Base-by-base conservation (phyloP, 1,284 basidiomycete genomes). In the Mycosarcoma mackinlayi region DNA sequence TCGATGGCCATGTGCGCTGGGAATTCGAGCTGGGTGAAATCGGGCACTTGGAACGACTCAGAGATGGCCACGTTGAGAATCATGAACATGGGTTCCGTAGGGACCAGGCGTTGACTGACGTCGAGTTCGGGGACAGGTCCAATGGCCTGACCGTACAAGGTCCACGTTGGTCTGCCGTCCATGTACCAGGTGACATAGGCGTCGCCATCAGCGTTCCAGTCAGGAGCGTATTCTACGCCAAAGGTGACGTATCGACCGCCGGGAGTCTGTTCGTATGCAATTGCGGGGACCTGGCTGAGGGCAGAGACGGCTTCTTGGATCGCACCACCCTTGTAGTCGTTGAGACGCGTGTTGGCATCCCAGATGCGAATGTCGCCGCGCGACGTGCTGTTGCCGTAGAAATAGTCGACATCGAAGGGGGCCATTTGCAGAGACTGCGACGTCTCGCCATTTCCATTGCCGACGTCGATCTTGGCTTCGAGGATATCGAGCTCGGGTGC, bases 381-480 rank as follows among this genome's bases (percentile, higher is more conserved):
- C 5, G 42, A 35, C 6, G 70, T 55, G 39, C 57, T 54, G n/a
- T 73, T 53, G 13, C 74, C 65, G 64, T 80, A 81, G 47, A 69
- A 66, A 59, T 79, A 80, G 31, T 72, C 69, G 8, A 72, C 55
- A 58, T 80, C 78, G 62, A 81, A 83, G 1, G 83, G 83, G 1
- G 82, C 82, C 53, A 79, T 73, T 47, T 83, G 82, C 37, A 78
- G 66, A 8, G 80, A 80, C 57, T 78, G 72, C 57, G 79, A 83
- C 1, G 77, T 78, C 21, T 70, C 64, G 14, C 72, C 69, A 39
- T 56, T 56, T 3, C 78, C 81, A 3, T 51, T 40, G n/a, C 58
- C 60, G 0, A 59, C 79, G 87, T 89, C 83, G 87, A 85, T 85
- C 70, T 88, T 86, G 16, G 80, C 76, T 64, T 83, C 81, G 47